Percentiles rank a stretch among this genome's conserved stretches.
Conservation (phyloP, 345 rosid species). For the Arabis hirsuta region DNA sequence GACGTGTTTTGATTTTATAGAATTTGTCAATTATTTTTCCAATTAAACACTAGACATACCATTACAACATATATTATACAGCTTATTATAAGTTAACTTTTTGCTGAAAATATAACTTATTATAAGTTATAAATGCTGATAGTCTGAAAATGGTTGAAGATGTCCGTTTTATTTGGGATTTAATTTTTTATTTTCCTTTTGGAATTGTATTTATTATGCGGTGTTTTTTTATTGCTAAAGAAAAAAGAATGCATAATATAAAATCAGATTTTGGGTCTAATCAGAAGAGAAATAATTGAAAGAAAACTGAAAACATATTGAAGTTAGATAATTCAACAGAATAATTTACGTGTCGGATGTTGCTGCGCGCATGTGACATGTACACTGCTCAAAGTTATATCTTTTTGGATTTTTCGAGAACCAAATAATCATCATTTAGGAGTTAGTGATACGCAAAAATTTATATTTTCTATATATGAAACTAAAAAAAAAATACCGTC, state of each 20-base stretch:
- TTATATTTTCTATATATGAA: no score
- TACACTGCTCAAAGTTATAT: slow-evolving; percentile 15
- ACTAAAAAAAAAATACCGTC: slow-evolving; percentile 31
- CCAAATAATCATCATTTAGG: not conserved
- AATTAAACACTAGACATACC: not conserved
- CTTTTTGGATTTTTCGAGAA: slow-evolving; percentile 16
- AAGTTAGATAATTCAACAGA: slow-evolving; percentile 17
- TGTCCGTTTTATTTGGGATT: slow-evolving; percentile 7
- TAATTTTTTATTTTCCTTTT: not conserved
- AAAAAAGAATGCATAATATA: not conserved
- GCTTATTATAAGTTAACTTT: no score
- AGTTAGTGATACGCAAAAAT: no score
- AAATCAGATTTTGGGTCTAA: not conserved
- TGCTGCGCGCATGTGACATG: slow-evolving; percentile 40
- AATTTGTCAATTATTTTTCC: not conserved
- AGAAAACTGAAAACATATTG: slow-evolving; percentile 6
- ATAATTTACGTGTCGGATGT: slow-evolving; percentile 40
- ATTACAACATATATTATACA: not conserved
- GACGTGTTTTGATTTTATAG: slow-evolving; percentile 3
- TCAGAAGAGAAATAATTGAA: slow-evolving; percentile 29
- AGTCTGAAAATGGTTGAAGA: slow-evolving; percentile 28
- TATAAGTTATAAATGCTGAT: slow-evolving; percentile 1
- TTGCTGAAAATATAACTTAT: no score
- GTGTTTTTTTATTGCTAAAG: slow-evolving; percentile 4
- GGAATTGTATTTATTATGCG: slow-evolving; percentile 19